These are phyloP conservation scores for Penicillium occitanis DNA, from an alignment of 2,329 filamentous ascomycete species.

Conservation along the genomic window DNA sequence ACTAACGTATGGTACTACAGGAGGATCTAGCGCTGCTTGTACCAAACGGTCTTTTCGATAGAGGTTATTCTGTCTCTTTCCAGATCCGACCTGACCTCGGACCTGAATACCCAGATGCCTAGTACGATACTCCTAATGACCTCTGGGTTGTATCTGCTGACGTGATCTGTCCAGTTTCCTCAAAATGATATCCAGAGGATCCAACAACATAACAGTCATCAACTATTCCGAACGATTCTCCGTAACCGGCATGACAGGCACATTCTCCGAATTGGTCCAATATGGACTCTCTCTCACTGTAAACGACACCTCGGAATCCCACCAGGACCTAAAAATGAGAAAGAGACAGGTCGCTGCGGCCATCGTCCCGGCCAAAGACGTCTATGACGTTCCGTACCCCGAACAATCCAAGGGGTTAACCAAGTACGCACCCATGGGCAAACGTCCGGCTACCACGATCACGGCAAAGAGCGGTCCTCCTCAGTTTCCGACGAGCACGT, in stretches of 20 bases:
- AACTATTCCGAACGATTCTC: slow-evolving; percentile 65
- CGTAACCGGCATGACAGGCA: slow-evolving; percentile 63
- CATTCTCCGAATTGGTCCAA: slow-evolving; percentile 49
- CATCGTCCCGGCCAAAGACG: neutral
- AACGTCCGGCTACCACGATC: slow-evolving; percentile 59
- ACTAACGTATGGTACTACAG: slow-evolving; percentile 29
- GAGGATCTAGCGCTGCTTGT: slow-evolving; percentile 45
- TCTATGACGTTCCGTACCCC: slow-evolving; percentile 50
- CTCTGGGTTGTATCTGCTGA: neutral
- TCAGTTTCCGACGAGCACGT: slow-evolving; percentile 57
- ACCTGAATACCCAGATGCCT: slow-evolving; percentile 54
- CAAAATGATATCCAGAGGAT: slow-evolving; percentile 56
- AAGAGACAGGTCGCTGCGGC: slow-evolving; percentile 32
- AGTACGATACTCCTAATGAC: too few species aligned
- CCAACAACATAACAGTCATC: slow-evolving; percentile 53
- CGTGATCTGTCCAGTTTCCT: slow-evolving; percentile 50
- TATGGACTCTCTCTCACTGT: slow-evolving; percentile 21
- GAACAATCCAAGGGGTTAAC: slow-evolving; percentile 56
- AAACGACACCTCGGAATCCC: slow-evolving; percentile 29
- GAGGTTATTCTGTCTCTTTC: slow-evolving; percentile 47
- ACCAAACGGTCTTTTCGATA: slow-evolving; percentile 36
- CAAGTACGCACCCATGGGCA: slow-evolving; percentile 62
- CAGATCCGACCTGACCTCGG: slow-evolving; percentile 46
- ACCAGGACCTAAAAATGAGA: slow-evolving; percentile 28
- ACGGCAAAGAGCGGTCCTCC: slow-evolving; percentile 53